These are phyloP conservation scores for Botrytis aclada DNA, from an alignment of 2,329 filamentous ascomycete genomes.

Conservation along the genomic window DNA sequence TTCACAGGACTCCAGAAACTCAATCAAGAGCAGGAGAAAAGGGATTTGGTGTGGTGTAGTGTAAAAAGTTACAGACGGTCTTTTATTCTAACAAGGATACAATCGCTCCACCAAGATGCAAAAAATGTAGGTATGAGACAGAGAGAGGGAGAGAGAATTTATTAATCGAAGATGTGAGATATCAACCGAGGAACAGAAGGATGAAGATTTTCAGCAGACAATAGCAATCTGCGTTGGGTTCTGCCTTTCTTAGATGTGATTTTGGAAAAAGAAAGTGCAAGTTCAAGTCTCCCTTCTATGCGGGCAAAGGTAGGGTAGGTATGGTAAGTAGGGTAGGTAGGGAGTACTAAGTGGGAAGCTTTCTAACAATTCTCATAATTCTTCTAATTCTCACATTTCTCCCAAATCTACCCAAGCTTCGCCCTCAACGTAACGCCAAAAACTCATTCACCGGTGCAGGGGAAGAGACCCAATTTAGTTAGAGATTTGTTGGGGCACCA, in stretches of 20 bases:
- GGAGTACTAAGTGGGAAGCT: slow-evolving; percentile 4
- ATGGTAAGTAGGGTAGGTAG: neutral
- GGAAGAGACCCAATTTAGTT: slow-evolving; percentile 13
- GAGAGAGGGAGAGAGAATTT: neutral
- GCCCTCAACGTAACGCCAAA: slow-evolving; percentile 20
- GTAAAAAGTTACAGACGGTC: slow-evolving; percentile 17
- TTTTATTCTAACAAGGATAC: slow-evolving; percentile 15
- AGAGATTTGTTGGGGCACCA: slow-evolving; percentile 19
- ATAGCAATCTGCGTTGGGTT: neutral
- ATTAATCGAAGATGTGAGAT: neutral
- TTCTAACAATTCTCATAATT: neutral
- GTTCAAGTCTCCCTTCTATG: neutral
- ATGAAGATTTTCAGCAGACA: neutral
- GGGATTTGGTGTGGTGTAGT: slow-evolving; percentile 9
- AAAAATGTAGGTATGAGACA: slow-evolving; percentile 19
- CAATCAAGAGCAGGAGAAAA: slow-evolving; percentile 40
- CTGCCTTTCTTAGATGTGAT: neutral
- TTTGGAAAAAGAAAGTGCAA: neutral
- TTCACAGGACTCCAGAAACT: slow-evolving; percentile 35
- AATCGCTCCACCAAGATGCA: slow-evolving; percentile 20
- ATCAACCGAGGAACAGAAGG: neutral
- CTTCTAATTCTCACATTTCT: neutral
- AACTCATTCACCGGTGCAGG: slow-evolving; percentile 16
- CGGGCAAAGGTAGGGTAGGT: neutral
- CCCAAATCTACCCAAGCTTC: neutral